These are phyloP conservation scores for Aspergillus ustus DNA, from an alignment of 2,329 filamentous ascomycete genomes.

Conservation along the genomic window DNA sequence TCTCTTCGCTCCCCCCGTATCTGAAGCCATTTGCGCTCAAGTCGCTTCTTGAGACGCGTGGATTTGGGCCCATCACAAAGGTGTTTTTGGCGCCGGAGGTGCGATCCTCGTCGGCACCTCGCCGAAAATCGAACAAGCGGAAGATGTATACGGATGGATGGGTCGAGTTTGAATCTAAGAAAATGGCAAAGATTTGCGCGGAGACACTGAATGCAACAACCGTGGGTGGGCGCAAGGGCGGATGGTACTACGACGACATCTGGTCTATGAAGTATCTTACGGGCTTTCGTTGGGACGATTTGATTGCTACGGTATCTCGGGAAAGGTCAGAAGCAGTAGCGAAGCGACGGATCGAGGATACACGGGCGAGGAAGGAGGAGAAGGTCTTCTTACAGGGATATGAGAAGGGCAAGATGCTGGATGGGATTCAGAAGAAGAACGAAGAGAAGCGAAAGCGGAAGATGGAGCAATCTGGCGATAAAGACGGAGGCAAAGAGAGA, in stretches of 20 bases:
- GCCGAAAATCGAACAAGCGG: constrained; percentile 44
- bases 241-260: constrained; percentile 53
- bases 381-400: constrained; percentile 50
- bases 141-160: constrained; percentile 53
- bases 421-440: constrained; percentile 52
- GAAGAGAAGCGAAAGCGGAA: constrained; percentile 42
- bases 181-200: constrained; percentile 50
- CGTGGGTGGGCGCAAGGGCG: constrained; percentile 50
- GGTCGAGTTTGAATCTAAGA: constrained; percentile 53
- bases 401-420: constrained; percentile 44
- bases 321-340: constrained; percentile 50
- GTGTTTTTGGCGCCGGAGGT: constrained; percentile 50
- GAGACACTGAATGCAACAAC: constrained; percentile 51
- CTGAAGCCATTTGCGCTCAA: constrained; percentile 54
- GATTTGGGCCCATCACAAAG: constrained; percentile 48
- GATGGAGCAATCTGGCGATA: constrained; percentile 21
- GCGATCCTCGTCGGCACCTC: constrained; percentile 26
- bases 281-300: constrained; percentile 49
- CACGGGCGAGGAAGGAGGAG: constrained; percentile 48
- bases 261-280: constrained; percentile 53
- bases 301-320: constrained; percentile 51
- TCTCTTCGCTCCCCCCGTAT: constrained; percentile 52
- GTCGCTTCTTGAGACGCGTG: constrained; percentile 44
- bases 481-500: constrained; percentile 18
- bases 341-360: constrained; percentile 47